Conservation (phyloP, 2,329 filamentous ascomycete species). For the Arthrobotrys sinensis region DNA sequence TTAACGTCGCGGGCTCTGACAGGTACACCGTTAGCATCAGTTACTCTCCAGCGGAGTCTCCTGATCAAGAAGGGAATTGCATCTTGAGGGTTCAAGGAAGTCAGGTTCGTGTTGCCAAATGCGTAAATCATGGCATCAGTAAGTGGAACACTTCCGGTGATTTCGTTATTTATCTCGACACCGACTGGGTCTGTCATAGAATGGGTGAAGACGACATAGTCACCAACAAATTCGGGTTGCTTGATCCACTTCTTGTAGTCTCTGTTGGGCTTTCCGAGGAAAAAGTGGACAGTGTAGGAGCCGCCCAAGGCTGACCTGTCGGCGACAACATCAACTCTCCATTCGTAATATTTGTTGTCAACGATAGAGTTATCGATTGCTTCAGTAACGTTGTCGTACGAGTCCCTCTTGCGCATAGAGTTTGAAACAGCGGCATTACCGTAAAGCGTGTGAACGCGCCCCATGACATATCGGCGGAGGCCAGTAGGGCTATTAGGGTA, state of each 20-base stretch:
- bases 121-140: constrained; percentile 66
- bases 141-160: constrained; percentile 68
- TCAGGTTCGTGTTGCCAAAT: constrained; percentile 64
- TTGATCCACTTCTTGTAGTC: constrained; percentile 65
- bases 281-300: constrained; percentile 66
- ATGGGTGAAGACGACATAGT: constrained; percentile 67
- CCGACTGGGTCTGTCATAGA: constrained; percentile 57
- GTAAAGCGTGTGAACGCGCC: constrained; percentile 14
- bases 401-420: constrained; percentile 37
- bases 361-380: constrained; percentile 34
- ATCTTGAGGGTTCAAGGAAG: constrained; percentile 64
- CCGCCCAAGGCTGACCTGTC: constrained; percentile 66
- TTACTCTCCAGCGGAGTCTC: constrained; percentile 66
- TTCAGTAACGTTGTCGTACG: not conserved
- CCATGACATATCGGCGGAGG: constrained; percentile 4
- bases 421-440: not conserved
- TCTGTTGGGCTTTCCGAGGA: constrained; percentile 66
- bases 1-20: constrained; percentile 17
- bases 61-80: constrained; percentile 65
- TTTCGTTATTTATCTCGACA: constrained; percentile 61
- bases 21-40: constrained; percentile 24
- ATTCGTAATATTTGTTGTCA: constrained; percentile 42
- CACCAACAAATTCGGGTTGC: constrained; percentile 68
- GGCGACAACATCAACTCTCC: constrained; percentile 55
- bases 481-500: not conserved